phyloP scores from a whole-genome alignment of 2,329 filamentous ascomycete species.

The Juglanconis oblonga region DNA sequence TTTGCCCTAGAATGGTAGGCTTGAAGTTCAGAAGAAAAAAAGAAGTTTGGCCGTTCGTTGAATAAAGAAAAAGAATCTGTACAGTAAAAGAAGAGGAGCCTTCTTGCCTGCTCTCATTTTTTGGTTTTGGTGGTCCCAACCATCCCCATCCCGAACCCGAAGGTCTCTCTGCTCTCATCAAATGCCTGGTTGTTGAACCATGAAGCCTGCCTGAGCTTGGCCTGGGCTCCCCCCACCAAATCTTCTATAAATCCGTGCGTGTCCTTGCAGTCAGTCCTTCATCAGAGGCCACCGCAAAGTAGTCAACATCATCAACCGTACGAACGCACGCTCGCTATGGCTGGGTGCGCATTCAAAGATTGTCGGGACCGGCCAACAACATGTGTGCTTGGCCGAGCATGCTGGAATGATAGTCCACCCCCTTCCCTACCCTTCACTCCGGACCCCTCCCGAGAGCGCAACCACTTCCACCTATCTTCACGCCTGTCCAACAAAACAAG shows the following conservation, averaged over 20 bases:
- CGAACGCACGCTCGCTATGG: not conserved
- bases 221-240: not conserved
- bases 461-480: not conserved
- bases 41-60: slow-evolving; percentile 12
- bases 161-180: not conserved
- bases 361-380: slow-evolving; percentile 4
- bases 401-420: slow-evolving; percentile 1
- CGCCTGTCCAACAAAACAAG: not conserved
- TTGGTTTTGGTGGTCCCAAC: not conserved
- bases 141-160: not conserved
- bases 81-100: slow-evolving; percentile 1
- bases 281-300: not conserved
- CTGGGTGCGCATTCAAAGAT: not conserved
- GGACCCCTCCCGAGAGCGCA: not conserved
- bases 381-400: not conserved
- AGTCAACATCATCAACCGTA: not conserved
- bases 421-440: not conserved
- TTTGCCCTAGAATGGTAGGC: slow-evolving; percentile 15
- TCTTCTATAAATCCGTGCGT: not conserved
- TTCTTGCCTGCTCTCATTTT: not conserved
- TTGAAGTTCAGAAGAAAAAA: not conserved
- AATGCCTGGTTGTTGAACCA: not conserved
- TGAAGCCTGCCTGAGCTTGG: not conserved
- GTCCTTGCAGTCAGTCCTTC: not conserved
- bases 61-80: slow-evolving; percentile 12